These are phyloP conservation scores for Entonaema liquescens DNA, from an alignment of 495 filamentous ascomycete species.

Conservation along the genomic window DNA sequence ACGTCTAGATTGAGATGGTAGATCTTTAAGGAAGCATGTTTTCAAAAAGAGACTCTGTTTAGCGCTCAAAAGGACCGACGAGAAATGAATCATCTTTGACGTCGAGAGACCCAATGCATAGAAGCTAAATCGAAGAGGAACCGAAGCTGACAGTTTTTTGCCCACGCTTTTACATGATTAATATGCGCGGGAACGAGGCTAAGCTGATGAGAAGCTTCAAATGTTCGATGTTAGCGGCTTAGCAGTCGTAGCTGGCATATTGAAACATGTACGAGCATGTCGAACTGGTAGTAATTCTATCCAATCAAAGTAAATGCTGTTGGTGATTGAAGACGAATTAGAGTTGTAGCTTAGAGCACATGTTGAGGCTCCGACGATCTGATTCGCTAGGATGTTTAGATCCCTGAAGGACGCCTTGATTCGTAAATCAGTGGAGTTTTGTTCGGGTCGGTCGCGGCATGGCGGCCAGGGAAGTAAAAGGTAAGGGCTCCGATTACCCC, in stretches of 20 bases:
- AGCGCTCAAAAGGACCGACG: conserved; percentile 16
- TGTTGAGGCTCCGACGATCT: conserved; percentile 32
- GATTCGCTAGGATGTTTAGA: conserved; percentile 28
- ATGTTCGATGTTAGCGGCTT: conserved; percentile 8
- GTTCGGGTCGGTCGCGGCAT: not conserved
- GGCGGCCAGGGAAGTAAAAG: conserved; percentile 2
- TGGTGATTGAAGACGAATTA: conserved; percentile 41
- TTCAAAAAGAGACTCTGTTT: conserved; percentile 8
- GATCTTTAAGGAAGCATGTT: not conserved
- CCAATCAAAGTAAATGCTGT: not conserved
- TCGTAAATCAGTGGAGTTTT: conserved; percentile 25
- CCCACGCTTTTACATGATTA: not conserved
- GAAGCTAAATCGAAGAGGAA: conserved; percentile 37
- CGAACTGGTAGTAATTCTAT: not conserved
- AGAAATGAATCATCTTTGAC: conserved; percentile 8
- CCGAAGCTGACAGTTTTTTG: conserved; percentile 22
- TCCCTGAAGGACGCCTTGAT: conserved; percentile 13
- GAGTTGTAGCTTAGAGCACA: conserved; percentile 40
- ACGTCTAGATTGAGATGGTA: conserved; percentile 32
- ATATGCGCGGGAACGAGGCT: conserved; percentile 22
- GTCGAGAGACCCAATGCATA: conserved; percentile 15
- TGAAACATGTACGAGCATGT: too few relatives aligned
- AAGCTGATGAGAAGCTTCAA: conserved; percentile 28
- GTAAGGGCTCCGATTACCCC: not conserved
- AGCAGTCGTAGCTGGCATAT: conserved; percentile 18